These are phyloP conservation scores for Thelephora aurantiotincta DNA, from an alignment of 768 basidiomycete species.

Conservation along the genomic window DNA sequence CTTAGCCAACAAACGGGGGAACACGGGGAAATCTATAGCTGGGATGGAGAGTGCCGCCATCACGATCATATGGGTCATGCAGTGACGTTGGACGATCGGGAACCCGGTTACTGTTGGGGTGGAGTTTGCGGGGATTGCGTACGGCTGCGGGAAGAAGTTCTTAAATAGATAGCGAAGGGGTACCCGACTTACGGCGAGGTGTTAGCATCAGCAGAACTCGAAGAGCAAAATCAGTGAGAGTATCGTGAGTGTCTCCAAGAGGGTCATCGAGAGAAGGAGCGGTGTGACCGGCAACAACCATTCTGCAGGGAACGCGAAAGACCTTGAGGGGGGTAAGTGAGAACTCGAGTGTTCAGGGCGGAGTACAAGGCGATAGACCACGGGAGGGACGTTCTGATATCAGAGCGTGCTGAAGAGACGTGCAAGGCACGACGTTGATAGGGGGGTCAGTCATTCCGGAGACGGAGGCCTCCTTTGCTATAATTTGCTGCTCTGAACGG, in stretches of 20 bases:
- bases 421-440: constrained; percentile 48
- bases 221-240: constrained; percentile 36
- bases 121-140: constrained; percentile 4
- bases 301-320: constrained; percentile 32
- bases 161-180: constrained; percentile 35
- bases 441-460: constrained; percentile 60
- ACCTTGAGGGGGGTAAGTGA: constrained; percentile 25
- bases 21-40: constrained; percentile 90
- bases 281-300: constrained; percentile 61
- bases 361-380: constrained; percentile 61
- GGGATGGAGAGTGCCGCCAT: constrained; percentile 85
- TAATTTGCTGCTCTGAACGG: constrained; percentile 39
- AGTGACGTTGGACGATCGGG: constrained; percentile 27
- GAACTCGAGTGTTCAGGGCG: constrained; percentile 38
- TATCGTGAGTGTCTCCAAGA: constrained; percentile 43
- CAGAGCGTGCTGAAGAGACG: neutral
- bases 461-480: constrained; percentile 77
- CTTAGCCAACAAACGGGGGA: constrained; percentile 79
- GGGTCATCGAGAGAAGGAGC: constrained; percentile 69
- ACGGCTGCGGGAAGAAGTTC: constrained; percentile 11
- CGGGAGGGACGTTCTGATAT: constrained; percentile 25
- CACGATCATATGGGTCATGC: constrained; percentile 90
- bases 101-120: constrained; percentile 2
- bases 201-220: constrained; percentile 30
- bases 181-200: constrained; percentile 27